Base-by-base conservation (phyloP, 2,329 filamentous ascomycete species). In the Aspergillus tanneri region DNA sequence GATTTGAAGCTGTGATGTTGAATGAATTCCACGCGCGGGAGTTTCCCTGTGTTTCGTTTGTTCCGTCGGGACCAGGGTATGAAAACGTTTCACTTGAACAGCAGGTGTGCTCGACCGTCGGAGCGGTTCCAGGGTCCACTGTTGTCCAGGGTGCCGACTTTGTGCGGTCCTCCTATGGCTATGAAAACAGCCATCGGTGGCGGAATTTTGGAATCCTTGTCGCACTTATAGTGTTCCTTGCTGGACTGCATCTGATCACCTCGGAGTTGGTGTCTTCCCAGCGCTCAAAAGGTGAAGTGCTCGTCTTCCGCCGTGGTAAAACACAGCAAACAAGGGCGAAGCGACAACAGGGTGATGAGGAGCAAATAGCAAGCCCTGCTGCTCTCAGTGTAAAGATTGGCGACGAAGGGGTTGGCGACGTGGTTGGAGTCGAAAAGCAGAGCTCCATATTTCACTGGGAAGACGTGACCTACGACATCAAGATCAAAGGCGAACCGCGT, bases 361-460 rank as follows among this genome's bases (percentile, higher is more conserved):
- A 37, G n/a, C 36, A 37, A 14, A 30, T 34, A 11, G 16, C 21
- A 18, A 25, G 8, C 11, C 32, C 32, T 24, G 35, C 36, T n/a
- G 16, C 40, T 3, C 39, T 35, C 3, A 32, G 23, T 7, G 40
- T 50, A 16, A 38, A 40, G 11, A 8, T 30, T 10, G 40, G 40
- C n/a, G 28, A 35, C 8, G 36, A 34, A 7, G 10, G 23, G n/a
- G 14, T 27, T 22, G 16, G 11, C 9, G 6, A 10, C 21, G 2
- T 27, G 23, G 38, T 8, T 3, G 24, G 30, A 16, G 43, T 75
- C 52, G 43, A 50, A 41, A 19, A 34, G 52, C 83, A 88, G 63
- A 87, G 80, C 2, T 86, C 86, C 12, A 81, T 90, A 46, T 92
- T 93, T 73, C 86, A 88, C 61, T 95, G 89, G 89, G 79, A 83